Base-by-base conservation (phyloP, 2,329 filamentous ascomycete species). In the Coniochaeta prunicola region DNA sequence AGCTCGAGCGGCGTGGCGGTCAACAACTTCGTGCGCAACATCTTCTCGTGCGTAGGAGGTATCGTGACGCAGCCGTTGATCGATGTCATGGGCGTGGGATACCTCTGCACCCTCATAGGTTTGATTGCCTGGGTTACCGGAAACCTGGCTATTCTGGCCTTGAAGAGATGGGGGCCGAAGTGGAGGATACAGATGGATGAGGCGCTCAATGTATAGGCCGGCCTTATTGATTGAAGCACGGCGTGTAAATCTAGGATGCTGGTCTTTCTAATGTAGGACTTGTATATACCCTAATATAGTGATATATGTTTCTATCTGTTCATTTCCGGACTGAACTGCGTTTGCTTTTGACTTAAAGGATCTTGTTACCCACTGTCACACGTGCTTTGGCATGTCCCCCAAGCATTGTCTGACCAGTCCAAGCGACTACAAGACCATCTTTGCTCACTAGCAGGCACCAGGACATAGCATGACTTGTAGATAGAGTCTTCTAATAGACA, bases 1-100 rank as follows among this genome's bases (percentile, higher is more conserved):
- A 87, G 86, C 56, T 89, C 85, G 4, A 83, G 83, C 12, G 90
- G 89, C 1, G 88, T 93, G 3, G 91, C 90, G 0, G 77, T 92
- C 48, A 92, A 93, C 71, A 93, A 93, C 69, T 90, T 93, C 66
- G 78, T 90, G 57, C 78, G 90, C 54, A 94, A 93, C 65, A 90
- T 92, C 40, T 86, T 92, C 65, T 86, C 83, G 56, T 92, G 88
- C 61, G 79, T 90, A 1, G 90, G 88, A 10, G 81, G 82, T 48
- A 71, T 92, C 33, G 82, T 92, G 19, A 83, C 87, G 0, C 81
- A 87, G 61, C 90, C 90, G 0, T 78, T 91, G 58, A 88, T 93
- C 58, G 68, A 80, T 19, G 87, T 78, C 2, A 87, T 92, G 61
- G 88, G 90, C 2, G 83, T 87, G 62, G 90, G 90, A 1, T 92